phyloP scores from a whole-genome alignment of 257 asterid genomes.

The Jaltomata sinuosa region DNA sequence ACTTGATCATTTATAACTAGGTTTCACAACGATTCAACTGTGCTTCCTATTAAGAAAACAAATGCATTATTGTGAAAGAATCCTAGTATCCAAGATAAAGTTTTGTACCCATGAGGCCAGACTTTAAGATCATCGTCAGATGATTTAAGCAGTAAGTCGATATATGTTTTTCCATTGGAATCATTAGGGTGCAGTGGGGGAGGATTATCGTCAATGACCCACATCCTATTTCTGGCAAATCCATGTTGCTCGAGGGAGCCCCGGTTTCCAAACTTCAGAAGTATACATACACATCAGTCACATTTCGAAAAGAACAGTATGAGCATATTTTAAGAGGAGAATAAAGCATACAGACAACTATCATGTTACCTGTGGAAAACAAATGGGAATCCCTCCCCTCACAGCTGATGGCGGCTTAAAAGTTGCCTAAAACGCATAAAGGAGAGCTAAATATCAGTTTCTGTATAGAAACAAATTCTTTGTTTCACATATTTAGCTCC shows the following conservation, averaged over 20 bases:
- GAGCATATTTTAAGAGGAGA: neutral
- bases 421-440: conserved; percentile 35
- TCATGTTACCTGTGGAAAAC: conserved; percentile 71
- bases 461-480: neutral
- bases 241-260: conserved; percentile 86
- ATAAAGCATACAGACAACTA: neutral
- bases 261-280: conserved; percentile 59
- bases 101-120: conserved; percentile 79
- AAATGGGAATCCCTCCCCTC: conserved; percentile 87
- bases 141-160: conserved; percentile 59
- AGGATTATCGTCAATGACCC: conserved; percentile 65
- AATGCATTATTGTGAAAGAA: neutral
- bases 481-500: neutral
- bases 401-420: conserved; percentile 75
- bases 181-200: conserved; percentile 46
- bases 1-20: neutral
- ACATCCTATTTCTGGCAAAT: conserved; percentile 66
- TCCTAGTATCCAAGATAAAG: neutral
- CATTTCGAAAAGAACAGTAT: neutral
- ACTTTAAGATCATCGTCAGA: conserved; percentile 63
- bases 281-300: neutral
- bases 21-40: neutral
- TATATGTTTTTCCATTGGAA: conserved; percentile 31
- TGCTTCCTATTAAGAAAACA: neutral
- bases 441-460: neutral